Evolutionary conservation across 805 yeast species (phyloP).

Genomic region (Cyberlindnera lachancei): DNA sequence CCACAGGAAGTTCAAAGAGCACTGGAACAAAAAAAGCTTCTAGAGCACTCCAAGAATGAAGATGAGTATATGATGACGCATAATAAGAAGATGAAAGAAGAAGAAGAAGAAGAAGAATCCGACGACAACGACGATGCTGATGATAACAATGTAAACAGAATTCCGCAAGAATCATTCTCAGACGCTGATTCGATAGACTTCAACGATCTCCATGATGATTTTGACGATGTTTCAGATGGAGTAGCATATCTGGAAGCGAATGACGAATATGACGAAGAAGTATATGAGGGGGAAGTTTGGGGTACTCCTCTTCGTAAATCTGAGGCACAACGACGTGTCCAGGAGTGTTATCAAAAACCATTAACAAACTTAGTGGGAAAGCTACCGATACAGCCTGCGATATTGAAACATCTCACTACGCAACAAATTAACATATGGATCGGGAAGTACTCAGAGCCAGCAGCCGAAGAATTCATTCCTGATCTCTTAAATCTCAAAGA

Average conservation of each 20-base stretch:
- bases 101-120: slow-evolving; percentile 12
- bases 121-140: slow-evolving; percentile 14
- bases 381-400: slow-evolving; percentile 35
- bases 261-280: slow-evolving; percentile 13
- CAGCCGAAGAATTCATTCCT: slow-evolving; percentile 8
- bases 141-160: slow-evolving; percentile 8
- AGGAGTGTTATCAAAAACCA: slow-evolving; percentile 55
- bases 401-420: slow-evolving; percentile 40
- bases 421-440: slow-evolving; percentile 76
- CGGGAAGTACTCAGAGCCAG: slow-evolving; percentile 32
- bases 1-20: slow-evolving; percentile 22
- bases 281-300: slow-evolving; percentile 8
- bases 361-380: slow-evolving; percentile 34
- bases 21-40: slow-evolving; percentile 19
- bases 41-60: slow-evolving; percentile 5
- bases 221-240: slow-evolving; percentile 26
- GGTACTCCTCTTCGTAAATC: slow-evolving; percentile 23
- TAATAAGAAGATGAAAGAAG: slow-evolving; percentile 11
- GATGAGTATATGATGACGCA: slow-evolving; percentile 3
- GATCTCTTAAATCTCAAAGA: slow-evolving; percentile 18
- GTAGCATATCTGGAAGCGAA: slow-evolving; percentile 16
- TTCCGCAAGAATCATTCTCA: slow-evolving; percentile 19
- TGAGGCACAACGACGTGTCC: slow-evolving; percentile 35
- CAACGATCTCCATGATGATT: slow-evolving; percentile 41
- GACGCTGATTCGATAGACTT: slow-evolving; percentile 37